Base-by-base conservation (phyloP, 2,329 filamentous ascomycete genomes). In the Volutella citrinella region DNA sequence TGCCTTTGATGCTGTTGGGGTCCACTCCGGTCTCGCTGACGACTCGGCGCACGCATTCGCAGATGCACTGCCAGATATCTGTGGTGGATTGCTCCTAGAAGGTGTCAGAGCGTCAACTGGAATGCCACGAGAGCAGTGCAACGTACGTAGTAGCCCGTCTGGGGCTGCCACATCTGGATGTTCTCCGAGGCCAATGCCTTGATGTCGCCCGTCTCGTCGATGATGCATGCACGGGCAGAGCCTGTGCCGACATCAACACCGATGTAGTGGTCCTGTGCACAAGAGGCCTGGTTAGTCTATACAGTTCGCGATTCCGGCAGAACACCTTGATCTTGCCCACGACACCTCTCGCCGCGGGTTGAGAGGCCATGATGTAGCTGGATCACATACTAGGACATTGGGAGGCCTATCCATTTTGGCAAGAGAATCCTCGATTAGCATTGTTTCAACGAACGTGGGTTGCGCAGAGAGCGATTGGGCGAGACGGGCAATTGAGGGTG, bases 201-300 rank as follows among this genome's bases (percentile, higher is more conserved):
- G 65, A 98, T 97, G 57, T 96, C 88, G 33, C 93, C 93, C 24
- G 84, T 82, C 43, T 82, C 77, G 60, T 97, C 87, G 64, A 98
- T 95, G 58, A 98, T 88, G 65, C 93, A 97, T 34, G 93, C 93
- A 58, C 93, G 80, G 23, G 91, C 93, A 60, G 88, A 95, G 36
- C 93, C 93, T 14, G 93, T 98, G 32, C 93, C 93, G 31, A 98
- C 91, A 67, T 98, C 93, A 51, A 98, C 87, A 42, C 91, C 91
- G 56, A 97, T 77, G 55, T 76, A 82, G 52, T 81, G 72, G 42
- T 79, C 72, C 64, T 79, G 41, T 2, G 19, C 15, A 23, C 18
- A n/a, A 15, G 18, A 19, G 25, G 32, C 10, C 11, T 8, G 35
- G 28, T 52, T 27, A 54, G 48, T 23, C 34, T n/a, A n/a, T n/a